Evolutionary conservation across 352 stramenopile species (phyloP).

Genomic region (Phytopythium sindhum): DNA sequence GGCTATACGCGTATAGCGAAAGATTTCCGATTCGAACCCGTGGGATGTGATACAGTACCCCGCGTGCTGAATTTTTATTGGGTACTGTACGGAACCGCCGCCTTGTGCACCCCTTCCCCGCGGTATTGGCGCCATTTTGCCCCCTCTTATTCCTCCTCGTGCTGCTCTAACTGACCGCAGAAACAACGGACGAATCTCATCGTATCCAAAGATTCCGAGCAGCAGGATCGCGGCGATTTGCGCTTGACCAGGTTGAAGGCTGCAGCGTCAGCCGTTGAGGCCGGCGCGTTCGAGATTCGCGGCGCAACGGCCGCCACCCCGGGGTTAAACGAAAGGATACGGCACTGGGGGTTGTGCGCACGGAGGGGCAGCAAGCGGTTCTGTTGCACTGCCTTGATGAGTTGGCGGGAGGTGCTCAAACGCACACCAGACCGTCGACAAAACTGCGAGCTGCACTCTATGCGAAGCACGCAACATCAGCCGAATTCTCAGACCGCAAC

Average conservation of each 20-base stretch:
- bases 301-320: background rate
- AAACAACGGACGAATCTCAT: slow-evolving; percentile 1
- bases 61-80: slow-evolving; percentile 8
- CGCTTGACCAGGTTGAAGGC: background rate
- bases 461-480: background rate
- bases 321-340: background rate
- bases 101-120: background rate
- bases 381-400: background rate
- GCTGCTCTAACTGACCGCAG: background rate
- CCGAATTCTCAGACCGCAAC: too few relatives aligned
- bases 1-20: background rate
- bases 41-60: background rate
- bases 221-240: background rate
- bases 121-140: background rate
- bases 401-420: background rate
- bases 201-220: slow-evolving; percentile 4
- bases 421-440: too few relatives aligned
- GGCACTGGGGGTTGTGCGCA: background rate
- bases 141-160: too few relatives aligned
- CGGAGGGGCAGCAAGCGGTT: background rate
- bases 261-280: background rate
- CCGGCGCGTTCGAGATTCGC: background rate
- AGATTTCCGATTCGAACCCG: background rate
- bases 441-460: background rate
- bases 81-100: background rate